Evolutionary conservation across 805 yeast species (phyloP), one percentile per base, ranked within the genome.

Genomic region (Ogataea siamensis): DNA sequence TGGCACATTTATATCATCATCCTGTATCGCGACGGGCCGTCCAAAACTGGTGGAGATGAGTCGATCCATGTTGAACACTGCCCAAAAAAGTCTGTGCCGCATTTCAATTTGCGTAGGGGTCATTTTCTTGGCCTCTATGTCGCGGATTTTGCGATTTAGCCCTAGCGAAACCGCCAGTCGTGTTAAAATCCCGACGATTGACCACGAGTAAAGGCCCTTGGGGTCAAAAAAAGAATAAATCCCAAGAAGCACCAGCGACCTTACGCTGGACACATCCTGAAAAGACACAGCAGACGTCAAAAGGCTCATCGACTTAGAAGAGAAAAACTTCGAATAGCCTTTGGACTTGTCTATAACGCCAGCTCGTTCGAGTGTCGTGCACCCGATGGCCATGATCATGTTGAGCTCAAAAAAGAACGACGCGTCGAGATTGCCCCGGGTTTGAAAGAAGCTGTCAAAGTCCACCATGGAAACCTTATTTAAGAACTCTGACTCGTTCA

Each of bases 351-450:
- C 57, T 6, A 70, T 43, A 43, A 60, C 52, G 3, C 66, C 67
- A 3, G 68, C 67, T 37, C 68, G 55, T 29, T 68, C 69, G 34
- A 76, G 53, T 2, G 76, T 67, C 7, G 77, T 70, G 38, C 77
- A 73, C 1, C 81, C 80, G 28, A 74, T 70, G 5, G 78, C 76
- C 58, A 74, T 62, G 2, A 74, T 67, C 74, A 76, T 70, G 50
- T 67, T 69, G 8, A 75, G 46, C 54, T 76, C 74, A 45, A 73
- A 75, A 16, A 62, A 55, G 14, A 54, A 46, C 39, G 58, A 54
- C 14, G 57, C 53, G 22, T 65, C 60, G 15, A 50, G 32, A 28
- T 31, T 36, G n/a, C 34, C 23, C 14, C 42, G 22, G 11, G 26
- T 26, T 16, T 45, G 42, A 26, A 47, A 48, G 24, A 48, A 43